Evolutionary conservation across 768 basidiomycete species (phyloP).

Genomic region (Lactarius hatsudake): DNA sequence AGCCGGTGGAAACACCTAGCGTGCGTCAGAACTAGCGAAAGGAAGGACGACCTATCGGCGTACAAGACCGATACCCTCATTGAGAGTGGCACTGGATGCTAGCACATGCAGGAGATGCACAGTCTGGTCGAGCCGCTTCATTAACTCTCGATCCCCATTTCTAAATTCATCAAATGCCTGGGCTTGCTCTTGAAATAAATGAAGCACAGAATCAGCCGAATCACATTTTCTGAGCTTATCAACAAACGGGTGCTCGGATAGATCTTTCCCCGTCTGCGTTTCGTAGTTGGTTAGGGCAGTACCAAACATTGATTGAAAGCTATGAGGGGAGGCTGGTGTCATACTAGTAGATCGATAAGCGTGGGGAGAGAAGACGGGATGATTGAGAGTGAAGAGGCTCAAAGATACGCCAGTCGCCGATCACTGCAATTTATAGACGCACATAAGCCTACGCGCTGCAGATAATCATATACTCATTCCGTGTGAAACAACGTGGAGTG

Average conservation of each 20-base stretch:
- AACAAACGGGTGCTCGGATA: neutral
- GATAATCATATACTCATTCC: neutral
- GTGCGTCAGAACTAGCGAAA: neutral
- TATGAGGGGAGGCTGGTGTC: neutral
- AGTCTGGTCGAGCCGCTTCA: neutral
- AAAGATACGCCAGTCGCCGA: neutral
- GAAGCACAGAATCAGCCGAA: neutral
- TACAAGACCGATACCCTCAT: neutral
- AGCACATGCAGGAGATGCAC: neutral
- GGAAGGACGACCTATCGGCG: neutral
- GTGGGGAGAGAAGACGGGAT: neutral
- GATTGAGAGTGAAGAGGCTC: neutral
- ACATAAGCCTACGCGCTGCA: too few relatives aligned
- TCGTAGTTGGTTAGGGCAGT: neutral
- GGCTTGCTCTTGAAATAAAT: too few relatives aligned
- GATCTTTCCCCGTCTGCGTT: neutral
- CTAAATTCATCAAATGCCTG: too few relatives aligned
- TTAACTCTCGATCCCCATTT: neutral
- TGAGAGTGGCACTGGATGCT: neutral
- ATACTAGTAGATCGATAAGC: neutral
- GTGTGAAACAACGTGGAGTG: neutral
- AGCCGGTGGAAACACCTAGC: neutral
- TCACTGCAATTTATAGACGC: neutral
- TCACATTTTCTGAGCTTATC: neutral
- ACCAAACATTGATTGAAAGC: neutral